phyloP scores from a whole-genome alignment of 306 rosid genomes.

The Cyamopsis tetragonoloba region DNA sequence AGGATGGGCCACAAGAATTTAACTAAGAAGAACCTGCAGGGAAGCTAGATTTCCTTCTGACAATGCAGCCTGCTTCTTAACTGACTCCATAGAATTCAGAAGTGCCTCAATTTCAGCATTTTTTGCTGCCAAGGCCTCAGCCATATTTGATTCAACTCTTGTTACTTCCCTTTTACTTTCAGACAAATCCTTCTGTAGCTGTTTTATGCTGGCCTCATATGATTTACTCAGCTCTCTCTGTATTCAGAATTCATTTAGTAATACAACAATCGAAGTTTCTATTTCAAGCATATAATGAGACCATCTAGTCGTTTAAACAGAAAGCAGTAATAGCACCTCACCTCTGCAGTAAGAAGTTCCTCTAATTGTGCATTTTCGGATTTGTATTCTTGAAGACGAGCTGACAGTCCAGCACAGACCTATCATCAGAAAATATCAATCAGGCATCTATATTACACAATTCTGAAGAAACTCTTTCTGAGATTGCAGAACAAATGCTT shows the following conservation, averaged over 20 bases:
- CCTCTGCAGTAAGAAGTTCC: constrained; percentile 96
- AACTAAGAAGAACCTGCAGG: constrained; percentile 59
- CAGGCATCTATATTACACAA: constrained; percentile 19
- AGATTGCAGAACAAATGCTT: constrained; percentile 18
- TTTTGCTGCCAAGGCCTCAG: constrained; percentile 88
- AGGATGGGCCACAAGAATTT: constrained; percentile 12
- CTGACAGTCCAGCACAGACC: constrained; percentile 98
- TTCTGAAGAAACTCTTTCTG: constrained; percentile 12
- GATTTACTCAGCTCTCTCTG: constrained; percentile 97
- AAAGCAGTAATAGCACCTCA: constrained; percentile 29
- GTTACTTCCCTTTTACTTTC: constrained; percentile 75
- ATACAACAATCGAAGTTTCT: not conserved
- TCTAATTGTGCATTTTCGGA: constrained; percentile 95
- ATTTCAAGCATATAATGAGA: constrained; percentile 16
- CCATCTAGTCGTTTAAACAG: constrained; percentile 22
- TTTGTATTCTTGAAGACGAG: constrained; percentile 96
- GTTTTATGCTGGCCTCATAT: constrained; percentile 78
- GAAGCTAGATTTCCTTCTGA: constrained; percentile 95
- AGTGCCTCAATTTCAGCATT: constrained; percentile 92
- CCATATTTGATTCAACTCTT: constrained; percentile 83
- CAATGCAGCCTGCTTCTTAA: constrained; percentile 81
- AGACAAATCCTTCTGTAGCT: constrained; percentile 68
- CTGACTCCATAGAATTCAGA: constrained; percentile 69
- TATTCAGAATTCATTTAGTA: constrained; percentile 17
- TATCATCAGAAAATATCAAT: constrained; percentile 36